Conservation (phyloP, 805 yeast species). For the Suhomyces vadensis region DNA sequence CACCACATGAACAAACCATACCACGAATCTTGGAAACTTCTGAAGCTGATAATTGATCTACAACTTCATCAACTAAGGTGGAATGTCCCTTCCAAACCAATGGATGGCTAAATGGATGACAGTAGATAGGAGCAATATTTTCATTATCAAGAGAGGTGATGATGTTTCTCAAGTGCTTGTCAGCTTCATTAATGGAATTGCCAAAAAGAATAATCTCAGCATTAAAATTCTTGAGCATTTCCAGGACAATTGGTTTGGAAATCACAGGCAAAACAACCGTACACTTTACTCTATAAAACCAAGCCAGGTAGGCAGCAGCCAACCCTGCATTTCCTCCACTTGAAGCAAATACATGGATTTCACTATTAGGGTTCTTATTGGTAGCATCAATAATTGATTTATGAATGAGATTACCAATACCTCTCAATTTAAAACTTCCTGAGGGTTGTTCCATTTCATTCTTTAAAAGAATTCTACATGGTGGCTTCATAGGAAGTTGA, state of each 20-base stretch:
- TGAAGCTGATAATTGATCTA: constrained; percentile 24
- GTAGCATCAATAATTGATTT: constrained; percentile 30
- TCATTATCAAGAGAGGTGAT: constrained; percentile 18
- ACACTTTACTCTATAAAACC: constrained; percentile 40
- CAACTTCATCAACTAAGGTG: constrained; percentile 46
- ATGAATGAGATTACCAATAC: constrained; percentile 50
- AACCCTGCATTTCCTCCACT: constrained; percentile 60
- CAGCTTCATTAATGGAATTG: constrained; percentile 51
- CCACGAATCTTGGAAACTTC: constrained; percentile 36
- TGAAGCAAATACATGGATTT: constrained; percentile 48
- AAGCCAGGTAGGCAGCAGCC: constrained; percentile 53
- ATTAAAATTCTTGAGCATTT: constrained; percentile 47
- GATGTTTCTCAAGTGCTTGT: constrained; percentile 37
- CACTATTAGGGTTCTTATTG: constrained; percentile 18
- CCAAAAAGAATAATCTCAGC: constrained; percentile 53
- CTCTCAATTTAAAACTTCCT: constrained; percentile 59
- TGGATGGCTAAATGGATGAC: constrained; percentile 56
- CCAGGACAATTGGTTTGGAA: constrained; percentile 47
- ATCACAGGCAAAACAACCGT: constrained; percentile 62
- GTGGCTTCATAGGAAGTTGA: constrained; percentile 24
- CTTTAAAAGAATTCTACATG: constrained; percentile 47
- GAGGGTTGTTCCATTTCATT: constrained; percentile 56
- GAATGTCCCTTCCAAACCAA: constrained; percentile 59
- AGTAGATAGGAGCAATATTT: constrained; percentile 42
- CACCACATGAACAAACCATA: constrained; percentile 56